These are phyloP conservation scores for Nicotiana tabacum DNA, from an alignment of 257 asterid species.

Conservation along the genomic window DNA sequence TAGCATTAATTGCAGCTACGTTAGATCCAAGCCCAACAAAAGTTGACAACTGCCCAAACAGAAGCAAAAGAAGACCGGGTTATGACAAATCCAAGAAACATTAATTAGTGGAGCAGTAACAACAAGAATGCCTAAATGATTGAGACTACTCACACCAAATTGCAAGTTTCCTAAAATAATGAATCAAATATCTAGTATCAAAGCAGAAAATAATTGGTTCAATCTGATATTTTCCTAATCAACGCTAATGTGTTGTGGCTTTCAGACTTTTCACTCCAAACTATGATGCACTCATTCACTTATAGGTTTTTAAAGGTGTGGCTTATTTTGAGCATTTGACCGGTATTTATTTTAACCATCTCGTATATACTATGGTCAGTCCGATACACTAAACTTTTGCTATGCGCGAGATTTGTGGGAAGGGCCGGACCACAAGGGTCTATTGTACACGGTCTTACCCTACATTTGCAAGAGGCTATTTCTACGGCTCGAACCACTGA, in stretches of 20 bases:
- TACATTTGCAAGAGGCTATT: too few relatives aligned
- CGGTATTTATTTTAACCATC: neutral
- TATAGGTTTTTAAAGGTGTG: constrained; percentile 15
- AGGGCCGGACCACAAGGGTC: too few relatives aligned
- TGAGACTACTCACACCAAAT: constrained; percentile 24
- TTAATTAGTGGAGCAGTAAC: too few relatives aligned
- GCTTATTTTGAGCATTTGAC: constrained; percentile 21
- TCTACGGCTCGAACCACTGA: too few relatives aligned
- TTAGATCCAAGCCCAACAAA: constrained; percentile 22
- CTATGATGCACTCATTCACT: neutral
- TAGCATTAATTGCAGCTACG: constrained; percentile 50
- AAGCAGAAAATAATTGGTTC: too few relatives aligned
- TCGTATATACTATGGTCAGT: too few relatives aligned
- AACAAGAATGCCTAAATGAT: neutral
- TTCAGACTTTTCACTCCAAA: neutral
- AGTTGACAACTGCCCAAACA: constrained; percentile 36
- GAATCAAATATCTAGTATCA: too few relatives aligned
- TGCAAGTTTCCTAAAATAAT: constrained; percentile 18
- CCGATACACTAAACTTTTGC: too few relatives aligned
- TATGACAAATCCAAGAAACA: constrained; percentile 6
- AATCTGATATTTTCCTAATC: neutral
- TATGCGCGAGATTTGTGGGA: too few relatives aligned
- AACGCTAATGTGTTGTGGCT: neutral
- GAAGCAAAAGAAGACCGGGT: constrained; percentile 18
- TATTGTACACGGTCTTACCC: too few relatives aligned